Evolutionary conservation across 2,329 filamentous ascomycete species (phyloP).

Genomic region (Cercospora sp.): DNA sequence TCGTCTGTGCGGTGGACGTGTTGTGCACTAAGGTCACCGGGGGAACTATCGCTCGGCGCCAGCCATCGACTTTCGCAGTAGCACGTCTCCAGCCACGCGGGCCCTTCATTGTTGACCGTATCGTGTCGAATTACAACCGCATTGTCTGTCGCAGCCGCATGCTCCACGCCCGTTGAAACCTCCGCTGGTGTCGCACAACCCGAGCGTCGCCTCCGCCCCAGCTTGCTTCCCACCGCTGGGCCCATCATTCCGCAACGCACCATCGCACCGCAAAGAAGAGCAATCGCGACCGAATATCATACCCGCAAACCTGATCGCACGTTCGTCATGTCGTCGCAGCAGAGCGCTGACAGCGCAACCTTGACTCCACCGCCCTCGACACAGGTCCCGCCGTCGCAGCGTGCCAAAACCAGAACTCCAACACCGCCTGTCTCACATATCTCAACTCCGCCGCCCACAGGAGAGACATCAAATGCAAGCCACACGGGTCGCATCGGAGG

Average conservation of each 20-base stretch:
- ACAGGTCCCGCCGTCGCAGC: conserved; percentile 47
- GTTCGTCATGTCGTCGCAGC: conserved; percentile 3
- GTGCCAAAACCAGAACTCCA: conserved; percentile 48
- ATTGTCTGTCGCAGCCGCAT: not conserved
- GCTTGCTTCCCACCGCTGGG: not conserved
- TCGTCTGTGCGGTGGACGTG: not conserved
- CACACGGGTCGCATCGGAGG: conserved; percentile 20
- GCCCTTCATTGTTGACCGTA: not conserved
- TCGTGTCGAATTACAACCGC: not conserved
- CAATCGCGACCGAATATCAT: not conserved
- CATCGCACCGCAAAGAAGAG: not conserved
- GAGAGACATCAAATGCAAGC: conserved; percentile 26
- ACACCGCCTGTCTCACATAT: conserved; percentile 53
- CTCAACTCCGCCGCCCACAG: conserved; percentile 51
- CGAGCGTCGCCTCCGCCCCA: not conserved
- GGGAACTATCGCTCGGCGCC: conserved; percentile 7
- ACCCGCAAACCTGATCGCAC: not conserved
- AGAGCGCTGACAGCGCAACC: conserved; percentile 4
- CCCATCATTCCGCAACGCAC: not conserved
- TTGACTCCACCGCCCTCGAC: conserved; percentile 66
- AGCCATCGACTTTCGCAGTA: not conserved
- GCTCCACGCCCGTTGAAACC: not conserved
- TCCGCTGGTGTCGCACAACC: not conserved
- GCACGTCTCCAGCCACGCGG: not conserved
- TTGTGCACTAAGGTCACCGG: not conserved